These are phyloP conservation scores for Populus pruinosa DNA, from an alignment of 345 rosid species.

Conservation along the genomic window DNA sequence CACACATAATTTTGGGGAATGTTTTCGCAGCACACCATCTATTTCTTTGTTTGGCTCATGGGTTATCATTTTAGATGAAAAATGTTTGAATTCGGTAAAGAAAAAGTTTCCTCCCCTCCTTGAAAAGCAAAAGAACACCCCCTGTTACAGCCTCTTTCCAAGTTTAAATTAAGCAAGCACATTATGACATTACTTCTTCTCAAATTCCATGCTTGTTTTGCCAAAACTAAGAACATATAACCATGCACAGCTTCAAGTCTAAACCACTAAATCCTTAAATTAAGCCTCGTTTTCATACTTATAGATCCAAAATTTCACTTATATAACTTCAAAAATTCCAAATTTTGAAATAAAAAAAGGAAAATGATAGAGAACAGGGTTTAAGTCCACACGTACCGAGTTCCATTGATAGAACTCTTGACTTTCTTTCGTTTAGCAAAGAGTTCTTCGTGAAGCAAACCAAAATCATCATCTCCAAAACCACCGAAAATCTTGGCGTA, in stretches of 20 bases:
- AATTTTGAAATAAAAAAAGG: background rate
- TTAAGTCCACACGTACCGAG: conserved; percentile 24
- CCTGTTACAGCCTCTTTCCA: background rate
- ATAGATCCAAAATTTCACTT: background rate
- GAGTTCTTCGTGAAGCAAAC: conserved; percentile 54
- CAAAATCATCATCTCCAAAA: conserved; percentile 47
- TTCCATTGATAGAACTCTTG: conserved; percentile 9
- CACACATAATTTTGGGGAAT: background rate
- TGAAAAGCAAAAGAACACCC: background rate
- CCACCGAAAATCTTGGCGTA: conserved; percentile 76
- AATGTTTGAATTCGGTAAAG: background rate
- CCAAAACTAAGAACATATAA: background rate
- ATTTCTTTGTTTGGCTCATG: background rate
- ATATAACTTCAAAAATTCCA: background rate
- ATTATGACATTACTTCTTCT: background rate
- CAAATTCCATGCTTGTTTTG: background rate
- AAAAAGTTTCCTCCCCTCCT: background rate
- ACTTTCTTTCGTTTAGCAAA: conserved; percentile 38
- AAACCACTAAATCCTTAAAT: background rate
- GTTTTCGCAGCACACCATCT: background rate
- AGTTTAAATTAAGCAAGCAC: background rate
- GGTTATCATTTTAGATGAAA: background rate
- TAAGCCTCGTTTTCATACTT: background rate
- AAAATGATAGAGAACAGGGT: background rate
- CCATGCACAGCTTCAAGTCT: background rate